Percentiles rank a stretch among this genome's conserved stretches.
Conservation (phyloP, 306 rosid species). For the Pterocarpus macrocarpus region DNA sequence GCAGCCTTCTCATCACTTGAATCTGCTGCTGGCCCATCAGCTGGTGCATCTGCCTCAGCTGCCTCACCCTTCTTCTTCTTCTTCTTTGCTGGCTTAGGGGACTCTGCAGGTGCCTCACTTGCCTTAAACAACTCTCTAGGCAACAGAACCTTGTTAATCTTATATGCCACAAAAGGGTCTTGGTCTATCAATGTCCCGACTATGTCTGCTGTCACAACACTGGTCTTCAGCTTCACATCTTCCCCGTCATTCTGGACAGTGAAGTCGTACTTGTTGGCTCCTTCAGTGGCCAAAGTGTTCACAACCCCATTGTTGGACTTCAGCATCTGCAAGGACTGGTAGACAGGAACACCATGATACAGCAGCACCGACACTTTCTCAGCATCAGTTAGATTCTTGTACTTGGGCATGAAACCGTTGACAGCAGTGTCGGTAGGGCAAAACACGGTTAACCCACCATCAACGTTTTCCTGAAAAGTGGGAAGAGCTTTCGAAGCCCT, state of each 20-base stretch:
- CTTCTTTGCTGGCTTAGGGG: slow-evolving; percentile 36
- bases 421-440: slow-evolving; percentile 78
- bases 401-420: slow-evolving; percentile 65
- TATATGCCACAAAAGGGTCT: slow-evolving; percentile 81
- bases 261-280: slow-evolving; percentile 82
- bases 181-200: slow-evolving; percentile 78
- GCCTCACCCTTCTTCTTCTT: slow-evolving; percentile 32
- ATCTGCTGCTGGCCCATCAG: slow-evolving; percentile 51
- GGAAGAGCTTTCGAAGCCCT: slow-evolving; percentile 64
- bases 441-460: slow-evolving; percentile 88
- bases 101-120: slow-evolving; percentile 43
- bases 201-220: slow-evolving; percentile 63
- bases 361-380: slow-evolving; percentile 67
- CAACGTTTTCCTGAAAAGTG: slow-evolving; percentile 64
- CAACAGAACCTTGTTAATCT: slow-evolving; percentile 74
- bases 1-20: slow-evolving; percentile 68
- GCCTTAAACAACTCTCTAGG: slow-evolving; percentile 80
- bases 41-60: slow-evolving; percentile 45
- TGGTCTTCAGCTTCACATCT: slow-evolving; percentile 73
- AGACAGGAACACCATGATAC: slow-evolving; percentile 83
- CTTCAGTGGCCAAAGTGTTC: slow-evolving; percentile 88
- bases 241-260: slow-evolving; percentile 84
- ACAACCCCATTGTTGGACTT: slow-evolving; percentile 78
- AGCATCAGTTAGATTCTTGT: slow-evolving; percentile 74
- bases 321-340: slow-evolving; percentile 77